Conservation (phyloP, 2,329 filamentous ascomycete genomes). For the Ophiostoma pallidulum region DNA sequence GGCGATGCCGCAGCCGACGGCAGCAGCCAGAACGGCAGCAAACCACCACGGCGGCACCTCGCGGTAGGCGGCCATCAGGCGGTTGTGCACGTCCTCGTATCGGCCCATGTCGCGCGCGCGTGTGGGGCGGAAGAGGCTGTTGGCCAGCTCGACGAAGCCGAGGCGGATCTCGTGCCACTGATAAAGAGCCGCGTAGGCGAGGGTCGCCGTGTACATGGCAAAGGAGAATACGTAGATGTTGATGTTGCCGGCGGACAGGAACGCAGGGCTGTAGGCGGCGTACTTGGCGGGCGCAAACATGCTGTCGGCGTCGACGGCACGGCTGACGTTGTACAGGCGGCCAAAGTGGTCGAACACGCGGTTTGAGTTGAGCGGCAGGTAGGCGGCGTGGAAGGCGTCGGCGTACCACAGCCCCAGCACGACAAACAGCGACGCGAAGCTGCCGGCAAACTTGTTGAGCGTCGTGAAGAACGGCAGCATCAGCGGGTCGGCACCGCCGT, state of each 20-base stretch:
- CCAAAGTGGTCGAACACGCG: constrained; percentile 41
- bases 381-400: constrained; percentile 45
- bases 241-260: constrained; percentile 40
- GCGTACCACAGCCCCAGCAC: constrained; percentile 49
- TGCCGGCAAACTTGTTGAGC: constrained; percentile 51
- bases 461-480: constrained; percentile 44
- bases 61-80: constrained; percentile 37
- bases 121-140: constrained; percentile 2
- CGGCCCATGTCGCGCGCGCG: not conserved
- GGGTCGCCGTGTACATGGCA: constrained; percentile 41
- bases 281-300: constrained; percentile 38
- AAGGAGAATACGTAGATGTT: constrained; percentile 48
- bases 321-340: constrained; percentile 36
- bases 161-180: constrained; percentile 14
- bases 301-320: constrained; percentile 32
- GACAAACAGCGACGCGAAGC: constrained; percentile 46
- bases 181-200: constrained; percentile 42
- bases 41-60: constrained; percentile 50
- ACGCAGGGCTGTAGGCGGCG: constrained; percentile 41
- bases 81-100: constrained; percentile 33
- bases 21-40: constrained; percentile 30
- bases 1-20: constrained; percentile 36
- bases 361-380: constrained; percentile 44
- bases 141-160: constrained; percentile 8
- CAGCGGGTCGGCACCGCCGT: constrained; percentile 1